Evolutionary conservation across 306 rosid genomes (phyloP).

Genomic region (Quillaja saponaria): DNA sequence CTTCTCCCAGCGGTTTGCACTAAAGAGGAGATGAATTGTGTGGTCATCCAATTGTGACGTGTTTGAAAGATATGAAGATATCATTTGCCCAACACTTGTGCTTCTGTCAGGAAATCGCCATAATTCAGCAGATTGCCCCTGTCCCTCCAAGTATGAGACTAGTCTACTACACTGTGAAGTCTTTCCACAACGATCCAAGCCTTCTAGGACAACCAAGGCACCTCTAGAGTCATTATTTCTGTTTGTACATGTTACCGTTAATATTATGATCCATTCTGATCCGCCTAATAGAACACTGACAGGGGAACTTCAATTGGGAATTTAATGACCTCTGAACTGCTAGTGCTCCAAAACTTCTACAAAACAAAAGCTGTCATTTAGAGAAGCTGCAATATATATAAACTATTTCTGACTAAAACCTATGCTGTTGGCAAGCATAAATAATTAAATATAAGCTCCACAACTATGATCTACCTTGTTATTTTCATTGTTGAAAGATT

Average conservation of each 20-base stretch:
- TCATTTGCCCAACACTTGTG: conserved; percentile 82
- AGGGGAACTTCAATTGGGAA: conserved; percentile 29
- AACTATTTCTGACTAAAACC: neutral
- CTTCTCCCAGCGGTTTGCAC: conserved; percentile 98
- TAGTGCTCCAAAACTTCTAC: conserved; percentile 36
- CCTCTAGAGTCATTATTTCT: conserved; percentile 44
- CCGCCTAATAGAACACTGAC: conserved; percentile 31
- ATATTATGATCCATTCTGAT: conserved; percentile 41
- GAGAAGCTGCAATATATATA: neutral
- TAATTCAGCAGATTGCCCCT: conserved; percentile 65
- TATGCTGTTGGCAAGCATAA: neutral
- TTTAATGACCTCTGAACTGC: conserved; percentile 19
- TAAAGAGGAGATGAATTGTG: conserved; percentile 85
- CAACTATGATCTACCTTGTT: neutral
- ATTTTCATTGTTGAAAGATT: conserved; percentile 5
- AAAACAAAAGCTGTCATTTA: neutral
- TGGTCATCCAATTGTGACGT: conserved; percentile 83
- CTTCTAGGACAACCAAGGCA: conserved; percentile 86
- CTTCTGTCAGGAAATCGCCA: conserved; percentile 92
- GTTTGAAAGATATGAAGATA: conserved; percentile 81
- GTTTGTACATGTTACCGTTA: conserved; percentile 12
- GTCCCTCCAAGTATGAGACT: conserved; percentile 62
- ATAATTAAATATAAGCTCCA: neutral
- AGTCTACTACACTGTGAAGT: conserved; percentile 68
- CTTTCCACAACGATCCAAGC: conserved; percentile 92